Conservation (phyloP, 2,329 filamentous ascomycete genomes). For the Clonostachys rosea region DNA sequence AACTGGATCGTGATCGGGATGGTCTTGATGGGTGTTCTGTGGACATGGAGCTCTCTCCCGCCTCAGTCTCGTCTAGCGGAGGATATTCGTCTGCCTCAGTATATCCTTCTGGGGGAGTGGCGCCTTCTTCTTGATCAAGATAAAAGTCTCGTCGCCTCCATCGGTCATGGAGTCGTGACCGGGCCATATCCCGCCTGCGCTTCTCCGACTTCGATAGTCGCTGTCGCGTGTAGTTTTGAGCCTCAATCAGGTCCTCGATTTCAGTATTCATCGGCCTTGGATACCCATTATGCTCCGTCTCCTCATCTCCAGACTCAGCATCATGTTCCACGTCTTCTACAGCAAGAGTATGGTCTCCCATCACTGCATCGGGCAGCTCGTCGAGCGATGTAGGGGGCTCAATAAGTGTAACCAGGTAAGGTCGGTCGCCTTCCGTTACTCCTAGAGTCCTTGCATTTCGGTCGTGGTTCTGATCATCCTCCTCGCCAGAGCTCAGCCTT, state of each 20-base stretch:
- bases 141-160: conserved; percentile 80
- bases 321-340: conserved; percentile 12
- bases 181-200: conserved; percentile 35
- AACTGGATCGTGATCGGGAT: conserved; percentile 66
- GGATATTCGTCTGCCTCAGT: conserved; percentile 5
- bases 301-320: not conserved
- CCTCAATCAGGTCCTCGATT: conserved; percentile 31
- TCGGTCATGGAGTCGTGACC: conserved; percentile 58
- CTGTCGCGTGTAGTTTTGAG: conserved; percentile 26
- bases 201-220: conserved; percentile 30
- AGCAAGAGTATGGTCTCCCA: conserved; percentile 18
- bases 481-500: conserved; percentile 10
- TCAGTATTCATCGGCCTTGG: conserved; percentile 23
- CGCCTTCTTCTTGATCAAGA: conserved; percentile 79
- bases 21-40: conserved; percentile 30
- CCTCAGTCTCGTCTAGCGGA: conserved; percentile 1
- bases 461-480: conserved; percentile 13
- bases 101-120: conserved; percentile 59
- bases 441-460: conserved; percentile 12
- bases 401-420: conserved; percentile 37
- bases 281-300: too few species aligned
- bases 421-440: conserved; percentile 20
- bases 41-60: conserved; percentile 37
- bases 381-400: conserved; percentile 38
- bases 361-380: conserved; percentile 33